phyloP scores from a whole-genome alignment of 441 rosid species.

The Pelargonium citronellum region DNA sequence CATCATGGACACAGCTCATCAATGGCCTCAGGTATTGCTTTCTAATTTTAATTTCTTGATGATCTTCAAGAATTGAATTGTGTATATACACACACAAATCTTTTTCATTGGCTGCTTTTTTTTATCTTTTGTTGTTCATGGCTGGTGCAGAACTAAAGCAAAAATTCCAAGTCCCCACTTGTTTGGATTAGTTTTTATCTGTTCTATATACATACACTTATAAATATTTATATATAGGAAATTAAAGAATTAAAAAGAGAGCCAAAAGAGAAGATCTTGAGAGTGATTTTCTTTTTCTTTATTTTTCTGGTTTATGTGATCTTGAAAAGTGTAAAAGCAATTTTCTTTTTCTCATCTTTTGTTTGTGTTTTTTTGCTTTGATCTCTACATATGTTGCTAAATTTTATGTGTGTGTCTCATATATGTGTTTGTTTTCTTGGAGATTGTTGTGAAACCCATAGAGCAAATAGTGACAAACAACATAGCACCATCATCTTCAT shows the following conservation, averaged over 20 bases:
- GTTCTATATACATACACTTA: slow-evolving; percentile 23
- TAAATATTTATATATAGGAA: slow-evolving; percentile 16
- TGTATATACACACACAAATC: neutral
- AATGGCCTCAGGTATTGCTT: slow-evolving; percentile 75
- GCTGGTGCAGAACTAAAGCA: slow-evolving; percentile 18
- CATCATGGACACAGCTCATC: slow-evolving; percentile 60
- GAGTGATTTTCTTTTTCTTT: slow-evolving; percentile 14
- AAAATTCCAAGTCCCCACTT: slow-evolving; percentile 29
- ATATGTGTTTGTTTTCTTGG: slow-evolving; percentile 29
- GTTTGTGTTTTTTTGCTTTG: slow-evolving; percentile 21
- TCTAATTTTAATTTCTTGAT: slow-evolving; percentile 8
- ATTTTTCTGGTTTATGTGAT: neutral
- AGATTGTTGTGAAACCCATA: slow-evolving; percentile 72
- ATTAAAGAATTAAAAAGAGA: neutral
- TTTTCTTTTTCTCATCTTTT: slow-evolving; percentile 3
- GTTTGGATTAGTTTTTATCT: slow-evolving; percentile 32
- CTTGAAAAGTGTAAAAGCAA: slow-evolving; percentile 19
- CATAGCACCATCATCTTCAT: too few species aligned
- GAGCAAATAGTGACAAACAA: slow-evolving; percentile 47
- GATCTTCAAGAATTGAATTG: neutral
- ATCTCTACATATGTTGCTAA: neutral
- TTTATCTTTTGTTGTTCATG: too few species aligned
- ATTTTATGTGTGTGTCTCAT: too few species aligned
- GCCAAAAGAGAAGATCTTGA: too few species aligned
- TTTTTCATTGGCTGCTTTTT: slow-evolving; percentile 13